A percentile compares a stretch with the other conserved stretches of the same genome.
Conservation (phyloP, 768 basidiomycete genomes). For the Termitomyces sp. region DNA sequence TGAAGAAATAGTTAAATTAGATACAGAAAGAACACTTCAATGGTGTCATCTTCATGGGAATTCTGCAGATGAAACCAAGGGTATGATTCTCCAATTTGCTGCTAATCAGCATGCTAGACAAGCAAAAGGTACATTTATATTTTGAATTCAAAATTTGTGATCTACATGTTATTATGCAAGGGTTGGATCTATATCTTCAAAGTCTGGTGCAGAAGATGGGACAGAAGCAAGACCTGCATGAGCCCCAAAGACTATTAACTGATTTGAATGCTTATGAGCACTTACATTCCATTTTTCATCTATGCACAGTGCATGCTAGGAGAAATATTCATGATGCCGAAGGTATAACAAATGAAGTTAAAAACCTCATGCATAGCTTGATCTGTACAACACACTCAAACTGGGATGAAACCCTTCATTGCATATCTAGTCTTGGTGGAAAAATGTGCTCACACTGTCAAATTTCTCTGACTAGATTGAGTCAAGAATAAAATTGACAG, state of each 20-base stretch:
- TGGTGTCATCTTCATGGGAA: conserved; percentile 23
- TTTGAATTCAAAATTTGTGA: not conserved
- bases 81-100: conserved; percentile 18
- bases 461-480: conserved; percentile 19
- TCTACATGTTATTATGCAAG: conserved; percentile 1
- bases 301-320: conserved; percentile 20
- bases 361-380: conserved; percentile 22
- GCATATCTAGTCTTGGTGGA: conserved; percentile 18
- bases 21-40: conserved; percentile 17
- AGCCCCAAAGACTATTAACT: conserved; percentile 14
- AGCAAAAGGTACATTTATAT: conserved; percentile 17
- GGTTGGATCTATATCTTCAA: conserved; percentile 22
- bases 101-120: conserved; percentile 23
- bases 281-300: conserved; percentile 16
- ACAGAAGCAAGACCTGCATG: conserved; percentile 20
- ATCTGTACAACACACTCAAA: conserved; percentile 20
- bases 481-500: conserved; percentile 20
- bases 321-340: conserved; percentile 21
- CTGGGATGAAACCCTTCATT: conserved; percentile 18
- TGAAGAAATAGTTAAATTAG: conserved; percentile 18
- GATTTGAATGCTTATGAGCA: conserved; percentile 23
- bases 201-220: conserved; percentile 4
- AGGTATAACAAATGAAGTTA: conserved; percentile 13
- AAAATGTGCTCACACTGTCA: conserved; percentile 1
- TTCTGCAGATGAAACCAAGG: conserved; percentile 7